Evolutionary conservation across 78 protist species (phyloP).

Genomic region (Emiliania huxleyi): DNA sequence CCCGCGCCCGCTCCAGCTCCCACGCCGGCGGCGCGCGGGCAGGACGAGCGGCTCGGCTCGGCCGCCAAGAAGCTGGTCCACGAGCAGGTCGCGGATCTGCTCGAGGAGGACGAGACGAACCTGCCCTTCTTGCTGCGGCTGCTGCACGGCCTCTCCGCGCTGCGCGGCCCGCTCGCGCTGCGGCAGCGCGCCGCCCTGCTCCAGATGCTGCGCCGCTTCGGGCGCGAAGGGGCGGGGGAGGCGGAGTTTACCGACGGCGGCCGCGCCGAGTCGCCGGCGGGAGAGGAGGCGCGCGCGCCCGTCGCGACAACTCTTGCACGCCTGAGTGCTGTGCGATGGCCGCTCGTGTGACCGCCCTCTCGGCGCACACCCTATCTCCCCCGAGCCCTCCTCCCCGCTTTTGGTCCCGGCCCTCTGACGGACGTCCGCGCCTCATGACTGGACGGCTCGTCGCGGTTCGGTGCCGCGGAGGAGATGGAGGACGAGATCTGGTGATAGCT

Average conservation of each 20-base stretch:
- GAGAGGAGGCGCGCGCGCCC: too few relatives aligned
- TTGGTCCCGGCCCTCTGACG: too few relatives aligned
- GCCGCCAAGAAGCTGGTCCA: neutral
- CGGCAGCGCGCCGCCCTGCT: neutral
- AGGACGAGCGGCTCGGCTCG: neutral
- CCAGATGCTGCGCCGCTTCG: neutral
- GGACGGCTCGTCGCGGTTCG: too few relatives aligned
- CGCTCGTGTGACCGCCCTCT: too few relatives aligned
- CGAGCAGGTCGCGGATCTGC: neutral
- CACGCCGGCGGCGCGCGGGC: neutral
- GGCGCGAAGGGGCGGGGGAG: neutral
- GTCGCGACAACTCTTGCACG: too few relatives aligned
- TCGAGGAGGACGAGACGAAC: neutral
- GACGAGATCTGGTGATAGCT: too few relatives aligned
- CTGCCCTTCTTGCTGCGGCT: neutral
- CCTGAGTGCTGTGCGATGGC: too few relatives aligned
- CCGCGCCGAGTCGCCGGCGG: neutral
- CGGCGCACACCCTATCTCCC: too few relatives aligned
- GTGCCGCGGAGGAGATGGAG: too few relatives aligned
- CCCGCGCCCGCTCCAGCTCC: too few relatives aligned
- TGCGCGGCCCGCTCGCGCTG: neutral
- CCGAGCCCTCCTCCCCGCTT: too few relatives aligned
- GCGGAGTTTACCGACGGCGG: neutral
- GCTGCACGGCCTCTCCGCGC: neutral
- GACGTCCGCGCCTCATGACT: too few relatives aligned